Evolutionary conservation across 352 stramenopile genomes (phyloP), one percentile per base, ranked within the genome.

Genomic region (Globisporangium splendens): DNA sequence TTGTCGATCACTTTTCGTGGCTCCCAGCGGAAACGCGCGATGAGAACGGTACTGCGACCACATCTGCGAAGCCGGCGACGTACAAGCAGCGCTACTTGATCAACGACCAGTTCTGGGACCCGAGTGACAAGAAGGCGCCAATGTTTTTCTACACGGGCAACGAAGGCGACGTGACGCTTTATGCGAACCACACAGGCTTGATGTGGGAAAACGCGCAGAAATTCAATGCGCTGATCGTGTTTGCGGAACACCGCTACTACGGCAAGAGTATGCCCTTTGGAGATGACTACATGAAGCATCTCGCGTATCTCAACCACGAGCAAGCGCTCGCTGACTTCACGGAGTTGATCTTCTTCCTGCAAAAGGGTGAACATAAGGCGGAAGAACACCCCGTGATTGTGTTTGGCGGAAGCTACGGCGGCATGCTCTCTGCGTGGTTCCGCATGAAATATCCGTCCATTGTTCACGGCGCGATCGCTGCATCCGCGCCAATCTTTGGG

Each of bases 191-290:
- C 53, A 98, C 93, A 21, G 92, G 92, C 59, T 79, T 98, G 46
- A 98, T 99, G 66, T 98, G 91, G 89, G 91, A 98, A 67, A 86
- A 96, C 46, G 96, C 94, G 8, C 65, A 78, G 22, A 66, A 78
- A 15, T 96, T 98, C 56, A 78, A 87, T 33, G 93, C 95, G 10
- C 68, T 96, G 4, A 62, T 98, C 7, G 93, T 98, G 14, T 98
- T 98, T 71, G 91, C 89, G 0, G 96, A 98, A 68, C 96, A 99
- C 71, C 88, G 96, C 0, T 99, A 98, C 73, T 98, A 98, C 66
- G 96, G 96, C 50, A 73, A 91, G 57, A 96, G 83, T 46, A 66
- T 95, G 14, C 92, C 91, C 20, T 93, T 96, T 46, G 79, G 75
- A 0, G 62, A 50, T 8, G 70, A 84, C 55, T 89, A 80, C 52